Percentiles rank a stretch among this genome's conserved stretches.
phyloP scores from a whole-genome alignment of 345 rosid genomes.

The Brassica nigra region DNA sequence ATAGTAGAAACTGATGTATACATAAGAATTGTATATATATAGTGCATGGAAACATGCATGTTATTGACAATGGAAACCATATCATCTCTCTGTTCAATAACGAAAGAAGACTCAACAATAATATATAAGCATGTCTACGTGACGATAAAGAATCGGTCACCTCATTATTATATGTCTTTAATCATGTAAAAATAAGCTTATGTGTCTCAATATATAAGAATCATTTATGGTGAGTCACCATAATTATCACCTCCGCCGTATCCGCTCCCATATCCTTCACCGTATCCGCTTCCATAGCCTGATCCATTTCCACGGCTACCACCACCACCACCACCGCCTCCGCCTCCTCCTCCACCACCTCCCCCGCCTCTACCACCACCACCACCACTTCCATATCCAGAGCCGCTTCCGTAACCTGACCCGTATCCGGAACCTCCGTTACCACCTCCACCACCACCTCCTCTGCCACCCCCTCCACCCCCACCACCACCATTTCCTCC shows the following conservation, averaged over 20 bases:
- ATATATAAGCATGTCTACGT: conserved; percentile 20
- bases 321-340: conserved; percentile 36
- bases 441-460: conserved; percentile 42
- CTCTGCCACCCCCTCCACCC: conserved; percentile 44
- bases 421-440: conserved; percentile 38
- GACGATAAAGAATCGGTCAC: conserved; percentile 15
- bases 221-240: conserved; percentile 29
- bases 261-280: conserved; percentile 43
- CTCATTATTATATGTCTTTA: conserved; percentile 5
- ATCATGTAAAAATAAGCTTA: conserved; percentile 13
- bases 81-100: not conserved
- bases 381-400: conserved; percentile 36
- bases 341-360: conserved; percentile 22
- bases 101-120: conserved; percentile 19
- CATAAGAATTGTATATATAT: not conserved
- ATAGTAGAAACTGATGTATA: not conserved
- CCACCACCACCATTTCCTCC: conserved; percentile 44
- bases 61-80: not conserved
- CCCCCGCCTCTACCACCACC: conserved; percentile 4
- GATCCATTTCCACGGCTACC: conserved; percentile 37
- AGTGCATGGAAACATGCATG: conserved; percentile 26
- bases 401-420: conserved; percentile 42
- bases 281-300: conserved; percentile 40
- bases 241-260: conserved; percentile 35
- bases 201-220: not conserved